These are phyloP conservation scores for Neurospora sp. DNA, from an alignment of 495 filamentous ascomycete genomes.

Conservation along the genomic window DNA sequence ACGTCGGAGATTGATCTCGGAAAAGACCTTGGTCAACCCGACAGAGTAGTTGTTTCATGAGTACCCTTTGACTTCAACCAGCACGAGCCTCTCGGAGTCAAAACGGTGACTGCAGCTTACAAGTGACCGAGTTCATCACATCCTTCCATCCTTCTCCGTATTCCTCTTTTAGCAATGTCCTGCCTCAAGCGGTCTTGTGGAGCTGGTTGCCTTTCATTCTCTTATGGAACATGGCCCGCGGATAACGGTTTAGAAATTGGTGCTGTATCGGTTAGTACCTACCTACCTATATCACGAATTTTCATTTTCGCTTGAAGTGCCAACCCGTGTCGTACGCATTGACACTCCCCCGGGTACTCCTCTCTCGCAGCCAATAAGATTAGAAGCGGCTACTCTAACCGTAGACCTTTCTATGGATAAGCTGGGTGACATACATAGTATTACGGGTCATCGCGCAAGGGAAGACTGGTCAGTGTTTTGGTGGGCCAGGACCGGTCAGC, in stretches of 20 bases:
- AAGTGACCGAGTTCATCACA: neutral
- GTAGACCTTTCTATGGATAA: neutral
- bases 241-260: neutral
- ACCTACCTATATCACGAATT: neutral
- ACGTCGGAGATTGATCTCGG: neutral
- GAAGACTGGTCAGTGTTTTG: neutral
- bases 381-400: neutral
- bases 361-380: neutral
- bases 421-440: neutral
- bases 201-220: neutral
- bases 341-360: neutral
- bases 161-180: neutral
- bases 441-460: neutral
- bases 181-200: neutral
- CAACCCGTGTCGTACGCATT: neutral
- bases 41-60: neutral
- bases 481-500: neutral
- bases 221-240: neutral
- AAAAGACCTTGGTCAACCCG: neutral
- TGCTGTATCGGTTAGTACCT: neutral
- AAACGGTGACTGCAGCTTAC: neutral
- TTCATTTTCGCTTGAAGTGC: neutral
- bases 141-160: neutral
- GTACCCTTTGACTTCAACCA: neutral
- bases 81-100: neutral